Conservation (phyloP, 371 early-diverging fungal species). For the Massospora cicadina region DNA sequence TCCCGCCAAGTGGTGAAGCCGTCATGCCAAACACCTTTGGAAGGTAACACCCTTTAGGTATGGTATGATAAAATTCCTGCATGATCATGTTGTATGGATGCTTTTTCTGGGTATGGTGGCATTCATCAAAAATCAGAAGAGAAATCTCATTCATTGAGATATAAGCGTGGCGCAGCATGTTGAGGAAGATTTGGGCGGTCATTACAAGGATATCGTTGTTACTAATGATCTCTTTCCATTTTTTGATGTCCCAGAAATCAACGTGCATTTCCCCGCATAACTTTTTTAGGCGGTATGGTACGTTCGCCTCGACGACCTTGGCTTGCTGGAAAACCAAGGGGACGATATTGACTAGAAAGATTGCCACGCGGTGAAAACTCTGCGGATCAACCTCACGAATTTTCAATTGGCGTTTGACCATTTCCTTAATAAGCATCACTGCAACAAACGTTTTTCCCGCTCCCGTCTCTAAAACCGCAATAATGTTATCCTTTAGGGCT, state of each 20-base stretch:
- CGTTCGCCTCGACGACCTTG: conserved; percentile 40
- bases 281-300: conserved; percentile 31
- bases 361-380: conserved; percentile 21
- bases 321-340: conserved; percentile 76
- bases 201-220: conserved; percentile 59
- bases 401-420: conserved; percentile 16
- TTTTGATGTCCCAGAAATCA: conserved; percentile 33
- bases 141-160: conserved; percentile 43
- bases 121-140: conserved; percentile 82
- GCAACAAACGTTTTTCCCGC: conserved; percentile 87
- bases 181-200: conserved; percentile 71
- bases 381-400: not conserved
- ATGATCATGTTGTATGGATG: conserved; percentile 80
- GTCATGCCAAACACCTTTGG: conserved; percentile 90
- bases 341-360: conserved; percentile 77
- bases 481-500: conserved; percentile 50
- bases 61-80: conserved; percentile 56
- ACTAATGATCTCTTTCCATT: conserved; percentile 36
- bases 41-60: conserved; percentile 19
- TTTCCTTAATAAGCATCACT: conserved; percentile 60
- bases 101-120: conserved; percentile 69
- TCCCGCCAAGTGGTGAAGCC: conserved; percentile 58
- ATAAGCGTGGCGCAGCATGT: conserved; percentile 49
- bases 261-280: conserved; percentile 50
- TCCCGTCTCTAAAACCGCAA: conserved; percentile 82